Base-by-base conservation (phyloP, 768 basidiomycete species). In the Symmetrospora coprosmae region DNA sequence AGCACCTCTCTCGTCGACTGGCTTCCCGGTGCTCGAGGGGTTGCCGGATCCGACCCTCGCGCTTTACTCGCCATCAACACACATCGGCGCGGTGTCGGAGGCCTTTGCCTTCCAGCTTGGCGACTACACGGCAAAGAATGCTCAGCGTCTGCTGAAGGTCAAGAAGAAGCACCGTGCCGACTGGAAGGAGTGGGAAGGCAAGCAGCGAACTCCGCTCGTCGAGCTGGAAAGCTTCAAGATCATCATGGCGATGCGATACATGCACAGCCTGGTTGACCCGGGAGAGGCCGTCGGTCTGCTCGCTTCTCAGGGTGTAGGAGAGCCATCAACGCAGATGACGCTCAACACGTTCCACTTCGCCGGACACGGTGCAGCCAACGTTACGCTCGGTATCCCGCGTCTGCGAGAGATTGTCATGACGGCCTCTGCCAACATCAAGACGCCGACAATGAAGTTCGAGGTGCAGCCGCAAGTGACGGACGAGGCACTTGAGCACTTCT, bases 301-400 rank as follows among this genome's bases (percentile, higher is more conserved):
- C 46, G 94, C 94, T 11, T 92, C 92, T 17, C 94, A 99, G 77
- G 88, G 94, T 74, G 81, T 99, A 40, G 94, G 94, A 50, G 94
- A 99, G 72, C 94, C 94, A 4, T 99, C 94, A 16, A 99, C 94
- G 0, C 94, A 99, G 72, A 99, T 99, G 94, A 99, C 94, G 8
- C 75, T 99, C 64, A 99, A 99, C 72, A 99, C 94, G 13, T 99
- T 99, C 81, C 94, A 99, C 76, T 91, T 99, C 69, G 94, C 94
- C 66, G 92, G 89, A 65, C 94, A 97, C 70, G 92, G 94, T 74
- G 94, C 94, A 61, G 94, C 94, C 39, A 99, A 99, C 72, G 94
- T 99, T 63, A 99, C 94, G 0, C 79, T 99, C 41, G 94, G 94
- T 79, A 99, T 99, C 67, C 94, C 94, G 38, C 92, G 94, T 70